Base-by-base conservation (phyloP, 2,329 filamentous ascomycete species). In the Nectriaceae sp. region DNA sequence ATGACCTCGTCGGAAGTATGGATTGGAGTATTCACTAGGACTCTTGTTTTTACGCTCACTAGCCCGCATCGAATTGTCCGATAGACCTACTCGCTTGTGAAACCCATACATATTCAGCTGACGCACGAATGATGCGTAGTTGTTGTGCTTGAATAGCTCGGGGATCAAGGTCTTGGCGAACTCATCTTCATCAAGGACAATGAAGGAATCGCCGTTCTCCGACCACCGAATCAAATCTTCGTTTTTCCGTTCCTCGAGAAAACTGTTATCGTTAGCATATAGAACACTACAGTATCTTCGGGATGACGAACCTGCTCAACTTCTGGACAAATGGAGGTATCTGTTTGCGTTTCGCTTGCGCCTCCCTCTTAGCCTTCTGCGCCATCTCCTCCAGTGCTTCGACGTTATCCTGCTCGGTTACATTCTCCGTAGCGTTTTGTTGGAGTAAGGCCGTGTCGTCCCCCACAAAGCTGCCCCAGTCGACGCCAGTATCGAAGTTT, bases 311-410 rank as follows among this genome's bases (percentile, higher is more conserved):
- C 93, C 93, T 97, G 84, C 91, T 96, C 46, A 99, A 74, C 67
- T 99, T 99, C 70, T 97, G 92, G 37, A 99, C 92, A 75, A 99
- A 99, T 0, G 94, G 93, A 1, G 94, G 93, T 11, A 99, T 97
- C 64, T 95, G 89, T 71, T 97, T 97, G 62, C 92, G 80, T 70
- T 96, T 97, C 15, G 87, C 81, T 66, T 92, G 88, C 1, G 92
- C 87, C 49, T 97, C 94, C 65, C 87, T 84, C 75, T 95, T 96
- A 8, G 91, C 91, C 53, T 88, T 76, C 55, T 87, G 79, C 19
- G 91, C 92, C 70, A 85, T 85, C 65, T 88, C 84, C 65, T 96
- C 90, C 52, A 97, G 73, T 46, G 88, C 78, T 53, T 92, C 88
- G 50, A 95, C 79, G 56, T 85, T 90, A 56, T 95, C 86, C 62